Evolutionary conservation across 305 asterid genomes (phyloP).

Genomic region (Fraxinus xanthoxyloides): DNA sequence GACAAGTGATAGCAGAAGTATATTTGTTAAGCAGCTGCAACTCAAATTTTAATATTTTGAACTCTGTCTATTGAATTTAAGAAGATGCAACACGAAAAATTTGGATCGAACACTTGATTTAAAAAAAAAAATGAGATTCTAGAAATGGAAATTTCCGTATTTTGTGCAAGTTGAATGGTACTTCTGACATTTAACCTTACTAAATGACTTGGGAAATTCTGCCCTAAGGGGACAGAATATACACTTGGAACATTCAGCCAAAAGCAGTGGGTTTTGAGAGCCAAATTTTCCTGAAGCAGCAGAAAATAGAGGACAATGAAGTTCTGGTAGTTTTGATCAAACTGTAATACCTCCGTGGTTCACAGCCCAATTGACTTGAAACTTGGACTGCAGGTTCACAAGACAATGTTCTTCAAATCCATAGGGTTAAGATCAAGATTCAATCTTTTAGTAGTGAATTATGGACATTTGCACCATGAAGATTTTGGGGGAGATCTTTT

Average conservation of each 20-base stretch:
- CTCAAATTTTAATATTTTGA: background rate
- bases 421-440: background rate
- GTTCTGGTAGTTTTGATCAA: background rate
- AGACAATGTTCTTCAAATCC: background rate
- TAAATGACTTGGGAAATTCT: background rate
- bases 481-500: background rate
- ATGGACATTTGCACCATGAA: background rate
- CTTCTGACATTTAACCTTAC: background rate
- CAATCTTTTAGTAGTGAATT: background rate
- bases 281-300: background rate
- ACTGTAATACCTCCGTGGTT: background rate
- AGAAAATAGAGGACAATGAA: background rate
- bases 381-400: background rate
- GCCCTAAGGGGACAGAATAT: background rate
- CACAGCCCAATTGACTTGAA: background rate
- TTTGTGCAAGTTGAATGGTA: background rate
- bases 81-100: background rate
- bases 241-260: background rate
- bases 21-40: background rate
- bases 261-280: background rate
- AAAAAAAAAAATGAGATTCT: background rate
- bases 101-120: background rate
- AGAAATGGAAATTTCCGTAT: background rate
- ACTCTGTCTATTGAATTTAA: background rate
- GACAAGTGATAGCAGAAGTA: constrained; percentile 12